These are phyloP conservation scores for Penicillium sp. DNA, from an alignment of 2,329 filamentous ascomycete genomes.

Conservation along the genomic window DNA sequence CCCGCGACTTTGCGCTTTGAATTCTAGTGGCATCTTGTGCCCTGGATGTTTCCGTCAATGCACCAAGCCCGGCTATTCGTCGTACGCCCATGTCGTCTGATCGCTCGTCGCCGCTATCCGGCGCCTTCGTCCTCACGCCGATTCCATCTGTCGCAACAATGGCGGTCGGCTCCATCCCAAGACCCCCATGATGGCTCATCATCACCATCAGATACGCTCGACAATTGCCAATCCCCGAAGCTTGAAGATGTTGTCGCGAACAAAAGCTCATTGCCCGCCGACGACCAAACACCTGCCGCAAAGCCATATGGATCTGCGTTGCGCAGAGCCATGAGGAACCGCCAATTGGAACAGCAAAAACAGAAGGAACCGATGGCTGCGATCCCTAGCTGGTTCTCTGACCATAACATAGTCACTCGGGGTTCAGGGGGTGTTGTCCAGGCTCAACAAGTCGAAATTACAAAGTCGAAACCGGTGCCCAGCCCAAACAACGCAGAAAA, in stretches of 20 bases:
- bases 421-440: conserved; percentile 11
- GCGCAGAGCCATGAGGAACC: conserved; percentile 40
- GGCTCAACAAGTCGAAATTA: conserved; percentile 29
- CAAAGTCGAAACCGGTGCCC: conserved; percentile 16
- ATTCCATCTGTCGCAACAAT: conserved; percentile 35
- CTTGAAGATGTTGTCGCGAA: conserved; percentile 13
- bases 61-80: conserved; percentile 35
- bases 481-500: conserved; percentile 15
- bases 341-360: conserved; percentile 24
- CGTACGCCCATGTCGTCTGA: conserved; percentile 38
- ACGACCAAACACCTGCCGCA: conserved; percentile 23
- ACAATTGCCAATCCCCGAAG: conserved; percentile 21
- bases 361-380: conserved; percentile 19
- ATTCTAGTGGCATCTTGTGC: conserved; percentile 27
- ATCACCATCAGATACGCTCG: conserved; percentile 20
- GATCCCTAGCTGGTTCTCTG: conserved; percentile 41
- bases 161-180: conserved; percentile 28
- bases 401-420: conserved; percentile 34
- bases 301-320: conserved; percentile 42
- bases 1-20: conserved; percentile 6
- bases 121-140: conserved; percentile 27
- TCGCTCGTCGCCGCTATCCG: conserved; percentile 39
- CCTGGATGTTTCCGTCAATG: conserved; percentile 42
- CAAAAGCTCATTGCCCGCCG: conserved; percentile 11
- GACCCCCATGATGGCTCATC: conserved; percentile 30